Evolutionary conservation across 495 filamentous ascomycete species (phyloP).

Genomic region (Aspergillus mulundensis): DNA sequence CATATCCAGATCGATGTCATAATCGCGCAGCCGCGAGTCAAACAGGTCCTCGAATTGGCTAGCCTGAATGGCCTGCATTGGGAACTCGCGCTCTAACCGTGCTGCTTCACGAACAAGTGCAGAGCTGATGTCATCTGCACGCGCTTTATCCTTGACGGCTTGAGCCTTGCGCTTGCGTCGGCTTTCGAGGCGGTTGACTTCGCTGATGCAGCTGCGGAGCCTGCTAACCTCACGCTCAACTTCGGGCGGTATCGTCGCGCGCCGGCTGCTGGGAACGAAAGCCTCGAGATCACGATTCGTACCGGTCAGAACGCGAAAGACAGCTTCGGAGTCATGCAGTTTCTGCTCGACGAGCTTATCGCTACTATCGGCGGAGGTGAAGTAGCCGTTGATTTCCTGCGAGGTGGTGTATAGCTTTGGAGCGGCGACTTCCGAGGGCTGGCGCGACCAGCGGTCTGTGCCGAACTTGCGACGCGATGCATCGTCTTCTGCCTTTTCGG

Average conservation of each 20-base stretch:
- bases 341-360: constrained; percentile 79
- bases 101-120: constrained; percentile 78
- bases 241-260: constrained; percentile 69
- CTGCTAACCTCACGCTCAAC: constrained; percentile 74
- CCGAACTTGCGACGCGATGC: constrained; percentile 73
- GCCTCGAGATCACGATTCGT: constrained; percentile 76
- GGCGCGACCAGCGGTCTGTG: constrained; percentile 78
- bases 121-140: constrained; percentile 81
- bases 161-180: constrained; percentile 73
- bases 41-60: constrained; percentile 91
- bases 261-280: constrained; percentile 81
- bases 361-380: constrained; percentile 76
- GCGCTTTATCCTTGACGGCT: constrained; percentile 67
- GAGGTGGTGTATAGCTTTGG: constrained; percentile 72
- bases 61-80: constrained; percentile 76
- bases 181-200: constrained; percentile 75
- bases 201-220: constrained; percentile 73
- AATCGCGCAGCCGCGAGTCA: constrained; percentile 72
- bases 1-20: constrained; percentile 68
- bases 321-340: constrained; percentile 66
- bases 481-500: constrained; percentile 81
- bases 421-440: constrained; percentile 63
- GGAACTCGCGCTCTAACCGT: constrained; percentile 77
- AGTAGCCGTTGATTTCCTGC: constrained; percentile 79
- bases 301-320: constrained; percentile 69